Conservation (phyloP, 371 early-diverging fungal genomes). For the Syncephalastrum sp. region DNA sequence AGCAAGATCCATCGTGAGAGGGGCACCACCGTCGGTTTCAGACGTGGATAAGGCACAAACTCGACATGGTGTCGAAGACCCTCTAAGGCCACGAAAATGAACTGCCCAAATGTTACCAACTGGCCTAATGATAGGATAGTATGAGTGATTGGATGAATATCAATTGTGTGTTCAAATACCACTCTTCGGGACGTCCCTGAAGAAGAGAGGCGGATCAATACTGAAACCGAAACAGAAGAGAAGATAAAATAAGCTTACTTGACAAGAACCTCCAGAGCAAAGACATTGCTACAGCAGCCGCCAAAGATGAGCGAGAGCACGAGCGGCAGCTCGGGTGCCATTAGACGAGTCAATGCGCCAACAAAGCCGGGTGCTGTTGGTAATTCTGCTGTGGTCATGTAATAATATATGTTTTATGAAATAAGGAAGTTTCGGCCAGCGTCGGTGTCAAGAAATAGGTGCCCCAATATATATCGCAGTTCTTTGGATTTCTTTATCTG, state of each 20-base stretch:
- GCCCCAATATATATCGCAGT: too few relatives aligned
- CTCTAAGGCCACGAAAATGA: constrained; percentile 72
- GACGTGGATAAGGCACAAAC: constrained; percentile 51
- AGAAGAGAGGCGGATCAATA: constrained; percentile 3
- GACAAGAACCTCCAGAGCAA: constrained; percentile 77
- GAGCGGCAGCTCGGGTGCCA: constrained; percentile 39
- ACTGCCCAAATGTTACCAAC: constrained; percentile 87
- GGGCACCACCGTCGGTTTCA: constrained; percentile 71
- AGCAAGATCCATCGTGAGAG: constrained; percentile 70
- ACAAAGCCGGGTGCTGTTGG: constrained; percentile 2
- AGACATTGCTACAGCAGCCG: constrained; percentile 90
- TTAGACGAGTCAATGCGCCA: constrained; percentile 15
- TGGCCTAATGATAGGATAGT: constrained; percentile 44
- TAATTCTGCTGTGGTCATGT: constrained; percentile 3
- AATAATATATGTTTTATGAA: not conserved
- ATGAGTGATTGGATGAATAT: not conserved
- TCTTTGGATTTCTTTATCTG: too few relatives aligned
- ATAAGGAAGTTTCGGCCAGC: too few relatives aligned
- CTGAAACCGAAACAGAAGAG: not conserved
- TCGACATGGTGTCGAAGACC: constrained; percentile 67
- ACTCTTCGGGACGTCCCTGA: constrained; percentile 72
- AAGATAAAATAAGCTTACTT: constrained; percentile 42
- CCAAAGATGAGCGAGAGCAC: constrained; percentile 77
- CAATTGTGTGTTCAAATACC: constrained; percentile 39
- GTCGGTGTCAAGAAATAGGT: too few relatives aligned